Conservation (phyloP, 352 stramenopile species). For the Saprolegnia parasitica region DNA sequence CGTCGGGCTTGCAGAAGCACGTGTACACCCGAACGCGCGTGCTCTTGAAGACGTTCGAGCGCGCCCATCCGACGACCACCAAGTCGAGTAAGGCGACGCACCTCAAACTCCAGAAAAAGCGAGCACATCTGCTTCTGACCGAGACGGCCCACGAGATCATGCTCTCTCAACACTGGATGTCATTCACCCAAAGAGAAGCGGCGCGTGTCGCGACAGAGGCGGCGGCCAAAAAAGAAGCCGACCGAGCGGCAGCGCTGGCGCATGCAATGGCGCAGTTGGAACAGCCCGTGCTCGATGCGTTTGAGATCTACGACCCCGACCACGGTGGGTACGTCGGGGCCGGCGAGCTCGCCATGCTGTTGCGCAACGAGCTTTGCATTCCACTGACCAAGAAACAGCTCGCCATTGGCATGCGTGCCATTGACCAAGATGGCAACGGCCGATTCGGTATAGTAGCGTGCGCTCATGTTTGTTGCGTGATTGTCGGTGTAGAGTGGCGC, state of each 20-base stretch:
- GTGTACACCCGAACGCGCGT: neutral
- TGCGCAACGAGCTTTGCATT: slow-evolving; percentile 25
- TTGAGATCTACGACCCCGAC: slow-evolving; percentile 20
- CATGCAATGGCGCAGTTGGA: neutral
- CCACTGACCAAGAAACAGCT: slow-evolving; percentile 8
- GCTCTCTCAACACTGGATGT: neutral
- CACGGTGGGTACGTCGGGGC: slow-evolving; percentile 16
- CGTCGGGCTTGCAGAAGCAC: slow-evolving; percentile 7
- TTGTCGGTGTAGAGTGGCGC: slow-evolving; percentile 12
- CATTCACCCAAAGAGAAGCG: slow-evolving; percentile 7
- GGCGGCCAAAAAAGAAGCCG: neutral
- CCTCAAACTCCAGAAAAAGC: slow-evolving; percentile 7
- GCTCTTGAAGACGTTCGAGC: neutral
- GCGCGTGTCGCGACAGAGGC: neutral
- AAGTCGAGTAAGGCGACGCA: neutral
- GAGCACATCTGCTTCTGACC: neutral
- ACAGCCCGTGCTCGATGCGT: slow-evolving; percentile 25
- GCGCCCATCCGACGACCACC: neutral
- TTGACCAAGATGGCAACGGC: slow-evolving; percentile 17
- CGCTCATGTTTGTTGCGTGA: neutral
- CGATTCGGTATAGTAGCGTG: slow-evolving; percentile 6
- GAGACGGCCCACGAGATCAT: slow-evolving; percentile 18
- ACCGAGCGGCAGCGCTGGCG: neutral
- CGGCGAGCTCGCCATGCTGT: slow-evolving; percentile 16
- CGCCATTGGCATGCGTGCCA: neutral